Percentiles rank a stretch among this genome's conserved stretches.
phyloP scores from a whole-genome alignment of 495 filamentous ascomycete species.

The Penicillium fimorum region DNA sequence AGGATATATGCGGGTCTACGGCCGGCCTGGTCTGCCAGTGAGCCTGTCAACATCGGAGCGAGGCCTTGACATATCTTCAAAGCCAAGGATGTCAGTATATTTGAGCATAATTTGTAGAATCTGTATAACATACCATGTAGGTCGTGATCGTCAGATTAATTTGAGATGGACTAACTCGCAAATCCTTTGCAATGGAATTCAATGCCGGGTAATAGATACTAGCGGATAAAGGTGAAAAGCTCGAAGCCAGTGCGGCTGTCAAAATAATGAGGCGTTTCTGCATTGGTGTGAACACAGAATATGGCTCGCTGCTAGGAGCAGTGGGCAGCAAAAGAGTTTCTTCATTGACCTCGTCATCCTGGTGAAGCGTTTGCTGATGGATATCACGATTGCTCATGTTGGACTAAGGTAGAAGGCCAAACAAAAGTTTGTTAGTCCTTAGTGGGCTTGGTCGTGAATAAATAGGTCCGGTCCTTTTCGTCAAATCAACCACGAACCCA shows the following conservation, averaged over 20 bases:
- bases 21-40: constrained; percentile 49
- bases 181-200: constrained; percentile 38
- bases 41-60: constrained; percentile 49
- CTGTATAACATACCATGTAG: constrained; percentile 39
- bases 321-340: constrained; percentile 21
- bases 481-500: not conserved
- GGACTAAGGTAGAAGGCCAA: not conserved
- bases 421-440: not conserved
- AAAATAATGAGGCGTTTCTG: constrained; percentile 31
- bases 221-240: constrained; percentile 43
- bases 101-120: not conserved
- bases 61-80: constrained; percentile 50
- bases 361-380: not conserved
- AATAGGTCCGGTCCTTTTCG: not conserved
- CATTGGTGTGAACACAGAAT: constrained; percentile 25
- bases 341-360: constrained; percentile 11
- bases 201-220: constrained; percentile 52
- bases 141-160: constrained; percentile 54
- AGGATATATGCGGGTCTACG: constrained; percentile 49
- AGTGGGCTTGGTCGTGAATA: not conserved
- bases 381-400: not conserved
- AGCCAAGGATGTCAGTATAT: not conserved
- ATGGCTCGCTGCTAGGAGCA: constrained; percentile 1
- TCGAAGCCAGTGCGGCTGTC: constrained; percentile 31
- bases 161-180: constrained; percentile 35